Conservation (phyloP, 441 rosid genomes). For the Hura crepitans region DNA sequence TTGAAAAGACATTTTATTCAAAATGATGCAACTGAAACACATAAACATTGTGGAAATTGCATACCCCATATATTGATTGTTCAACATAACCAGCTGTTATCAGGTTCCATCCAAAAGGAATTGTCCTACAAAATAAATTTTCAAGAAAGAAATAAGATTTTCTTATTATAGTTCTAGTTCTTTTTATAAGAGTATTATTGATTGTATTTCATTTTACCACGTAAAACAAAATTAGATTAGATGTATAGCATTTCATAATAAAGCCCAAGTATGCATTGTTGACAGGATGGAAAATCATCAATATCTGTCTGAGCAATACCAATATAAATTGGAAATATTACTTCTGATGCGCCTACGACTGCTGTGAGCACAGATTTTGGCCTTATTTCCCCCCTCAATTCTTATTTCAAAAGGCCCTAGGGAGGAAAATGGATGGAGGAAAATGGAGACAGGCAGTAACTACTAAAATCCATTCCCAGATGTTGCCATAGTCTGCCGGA, state of each 20-base stretch:
- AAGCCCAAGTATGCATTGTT: neutral
- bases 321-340: neutral
- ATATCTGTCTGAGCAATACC: neutral
- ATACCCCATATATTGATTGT: slow-evolving; percentile 79
- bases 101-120: slow-evolving; percentile 96
- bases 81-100: slow-evolving; percentile 86
- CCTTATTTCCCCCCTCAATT: neutral
- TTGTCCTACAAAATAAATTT: slow-evolving; percentile 57
- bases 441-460: neutral
- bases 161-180: neutral
- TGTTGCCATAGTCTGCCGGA: slow-evolving; percentile 3
- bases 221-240: neutral
- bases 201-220: neutral
- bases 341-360: neutral
- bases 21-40: neutral
- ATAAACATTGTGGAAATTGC: slow-evolving; percentile 18
- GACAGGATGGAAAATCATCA: neutral
- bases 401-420: neutral
- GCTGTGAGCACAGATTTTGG: neutral
- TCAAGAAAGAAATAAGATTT: neutral
- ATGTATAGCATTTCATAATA: neutral
- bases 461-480: neutral
- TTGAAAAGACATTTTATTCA: slow-evolving; percentile 10
- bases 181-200: neutral
- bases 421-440: neutral